Percentiles rank a stretch among this genome's conserved stretches.
Conservation (phyloP, 306 rosid genomes). For the Prinsepia uniflora region DNA sequence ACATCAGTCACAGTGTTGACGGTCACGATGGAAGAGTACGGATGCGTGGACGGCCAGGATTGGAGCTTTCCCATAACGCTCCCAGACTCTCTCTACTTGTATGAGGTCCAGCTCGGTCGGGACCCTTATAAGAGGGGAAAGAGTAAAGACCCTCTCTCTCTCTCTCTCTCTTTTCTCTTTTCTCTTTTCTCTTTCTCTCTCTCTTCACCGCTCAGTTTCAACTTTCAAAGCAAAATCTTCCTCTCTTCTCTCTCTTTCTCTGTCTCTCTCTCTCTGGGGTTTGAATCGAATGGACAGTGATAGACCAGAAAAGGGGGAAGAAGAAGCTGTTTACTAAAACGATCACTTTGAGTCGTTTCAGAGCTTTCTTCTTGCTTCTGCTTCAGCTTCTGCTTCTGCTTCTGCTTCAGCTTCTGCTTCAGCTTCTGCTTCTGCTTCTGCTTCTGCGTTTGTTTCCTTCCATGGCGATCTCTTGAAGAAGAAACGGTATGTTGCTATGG, state of each 20-base stretch:
- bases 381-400: not conserved
- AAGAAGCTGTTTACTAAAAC: slow-evolving; percentile 20
- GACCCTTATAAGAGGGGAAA: slow-evolving; percentile 53
- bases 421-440: slow-evolving; percentile 15
- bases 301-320: slow-evolving; percentile 45
- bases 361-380: slow-evolving; percentile 17
- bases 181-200: slow-evolving; percentile 13
- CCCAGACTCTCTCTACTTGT: slow-evolving; percentile 37
- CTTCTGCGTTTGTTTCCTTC: not conserved
- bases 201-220: slow-evolving; percentile 30
- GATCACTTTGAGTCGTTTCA: not conserved
- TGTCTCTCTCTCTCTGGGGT: slow-evolving; percentile 23
- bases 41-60: slow-evolving; percentile 38
- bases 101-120: slow-evolving; percentile 69
- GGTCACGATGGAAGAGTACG: slow-evolving; percentile 44
- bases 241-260: slow-evolving; percentile 19
- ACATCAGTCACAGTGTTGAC: slow-evolving; percentile 42
- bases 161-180: slow-evolving; percentile 14
- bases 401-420: not conserved
- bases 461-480: slow-evolving; percentile 51
- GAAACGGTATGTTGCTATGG: slow-evolving; percentile 32
- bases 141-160: slow-evolving; percentile 33
- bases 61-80: slow-evolving; percentile 25
- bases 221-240: slow-evolving; percentile 32
- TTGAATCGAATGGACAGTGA: slow-evolving; percentile 55